Evolutionary conservation across 108 stramenopile genomes (phyloP), one percentile per base, ranked within the genome.

Genomic region (Conticribra guillardii): DNA sequence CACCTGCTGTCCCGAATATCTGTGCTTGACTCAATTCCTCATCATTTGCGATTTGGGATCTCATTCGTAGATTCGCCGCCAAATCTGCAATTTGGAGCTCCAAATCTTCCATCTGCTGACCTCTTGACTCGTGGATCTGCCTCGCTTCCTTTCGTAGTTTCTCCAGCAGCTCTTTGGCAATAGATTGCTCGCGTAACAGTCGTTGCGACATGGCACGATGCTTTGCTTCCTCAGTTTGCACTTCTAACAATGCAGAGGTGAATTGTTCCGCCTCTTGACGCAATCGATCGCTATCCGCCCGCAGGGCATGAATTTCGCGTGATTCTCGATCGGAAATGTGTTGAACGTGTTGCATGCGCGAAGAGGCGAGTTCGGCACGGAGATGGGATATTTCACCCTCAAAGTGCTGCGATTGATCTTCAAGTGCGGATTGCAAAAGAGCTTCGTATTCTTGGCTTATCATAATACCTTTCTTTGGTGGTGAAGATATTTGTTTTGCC

Each of bases 401-500:
- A 52, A 79, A 95, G 51, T 93, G 89, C 54, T 87, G 89, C 1
- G 94, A 83, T 81, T 95, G 94, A 63, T 95, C 94, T 74, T 91
- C 94, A 45, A 95, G 76, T 19, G 94, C 94, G 80, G 91, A 92
- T 56, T 92, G 91, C 3, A 95, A 65, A 26, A 95, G 64, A 16
- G 91, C 87, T 60, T 95, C 94, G 67, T 95, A 95, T 60, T 91
- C 91, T 71, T 93, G 85, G 51, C 91, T 86, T 47, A 95, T 76
- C 89, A 95, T 91, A 4, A 54, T 84, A 16, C 87, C 84, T 59
- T 95, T 95, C 55, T 92, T 95, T 17, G 91, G 80, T 22, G 85
- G 56, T 8, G 70, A 5, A 4, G 70, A 66, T 51, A 55, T 4
- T 31, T 67, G 37, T 11, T 41, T 41, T 11, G 37, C 37, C 5